Percentiles rank a stretch among this genome's conserved stretches.
phyloP scores from a whole-genome alignment of 2,329 filamentous ascomycete species.

The Coleophoma crateriformis region DNA sequence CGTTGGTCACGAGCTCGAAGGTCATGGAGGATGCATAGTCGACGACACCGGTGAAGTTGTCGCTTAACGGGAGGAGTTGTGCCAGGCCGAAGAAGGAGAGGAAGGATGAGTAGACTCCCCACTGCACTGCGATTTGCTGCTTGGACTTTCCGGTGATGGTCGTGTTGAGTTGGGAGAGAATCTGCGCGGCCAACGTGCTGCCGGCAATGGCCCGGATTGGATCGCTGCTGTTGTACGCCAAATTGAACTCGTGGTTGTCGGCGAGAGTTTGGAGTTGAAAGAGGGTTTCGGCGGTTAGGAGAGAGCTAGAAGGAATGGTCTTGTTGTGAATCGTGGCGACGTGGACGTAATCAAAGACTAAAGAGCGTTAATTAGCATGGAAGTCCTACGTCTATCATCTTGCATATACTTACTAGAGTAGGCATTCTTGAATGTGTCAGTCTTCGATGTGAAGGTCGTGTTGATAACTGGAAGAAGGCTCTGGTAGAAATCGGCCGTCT shows the following conservation, averaged over 20 bases:
- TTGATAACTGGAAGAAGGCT: constrained; percentile 49
- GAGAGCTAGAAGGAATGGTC: constrained; percentile 49
- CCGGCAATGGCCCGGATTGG: constrained; percentile 53
- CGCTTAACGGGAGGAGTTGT: constrained; percentile 41
- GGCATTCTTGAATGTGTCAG: constrained; percentile 51
- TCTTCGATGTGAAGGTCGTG: constrained; percentile 38
- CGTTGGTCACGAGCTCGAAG: constrained; percentile 64
- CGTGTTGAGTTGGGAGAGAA: constrained; percentile 45
- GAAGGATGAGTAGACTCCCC: constrained; percentile 57
- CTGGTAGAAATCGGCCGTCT: constrained; percentile 56
- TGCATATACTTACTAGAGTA: constrained; percentile 47
- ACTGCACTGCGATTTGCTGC: constrained; percentile 45
- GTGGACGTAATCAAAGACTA: constrained; percentile 56
- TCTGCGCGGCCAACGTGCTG: constrained; percentile 49
- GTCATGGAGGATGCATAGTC: constrained; percentile 79
- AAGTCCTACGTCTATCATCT: not conserved
- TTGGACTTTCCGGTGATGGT: constrained; percentile 40
- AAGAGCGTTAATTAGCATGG: constrained; percentile 7
- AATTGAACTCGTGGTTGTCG: constrained; percentile 73
- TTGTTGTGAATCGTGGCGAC: constrained; percentile 55
- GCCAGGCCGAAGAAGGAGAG: constrained; percentile 58
- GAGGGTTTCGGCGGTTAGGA: constrained; percentile 55
- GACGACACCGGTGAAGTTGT: constrained; percentile 70
- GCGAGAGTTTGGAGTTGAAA: constrained; percentile 67
- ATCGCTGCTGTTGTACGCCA: constrained; percentile 76